Evolutionary conservation across 768 basidiomycete genomes (phyloP).

Genomic region (Pleurotus cornucopiae): DNA sequence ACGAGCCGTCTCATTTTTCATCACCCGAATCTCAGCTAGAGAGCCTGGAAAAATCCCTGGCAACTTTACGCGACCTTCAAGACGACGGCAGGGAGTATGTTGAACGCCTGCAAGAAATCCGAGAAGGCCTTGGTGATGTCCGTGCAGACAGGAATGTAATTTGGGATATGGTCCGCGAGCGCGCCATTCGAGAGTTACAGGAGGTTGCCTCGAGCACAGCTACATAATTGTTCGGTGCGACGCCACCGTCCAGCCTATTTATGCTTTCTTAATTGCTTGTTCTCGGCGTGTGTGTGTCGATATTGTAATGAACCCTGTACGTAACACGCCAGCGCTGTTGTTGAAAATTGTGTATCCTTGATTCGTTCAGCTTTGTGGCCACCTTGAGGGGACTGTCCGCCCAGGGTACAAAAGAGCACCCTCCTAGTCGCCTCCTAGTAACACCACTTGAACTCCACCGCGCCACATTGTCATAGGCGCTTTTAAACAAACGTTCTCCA

Average conservation of each 20-base stretch:
- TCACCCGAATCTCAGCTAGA: conserved; percentile 65
- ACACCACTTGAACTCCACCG: background rate
- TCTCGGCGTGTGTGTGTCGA: no score
- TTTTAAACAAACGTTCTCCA: background rate
- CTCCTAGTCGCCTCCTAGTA: background rate
- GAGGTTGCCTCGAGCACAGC: conserved; percentile 48
- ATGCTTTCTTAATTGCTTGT: no score
- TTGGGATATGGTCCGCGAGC: conserved; percentile 74
- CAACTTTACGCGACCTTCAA: conserved; percentile 72
- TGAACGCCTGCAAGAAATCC: conserved; percentile 78
- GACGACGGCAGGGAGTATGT: conserved; percentile 87
- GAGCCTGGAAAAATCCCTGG: conserved; percentile 69
- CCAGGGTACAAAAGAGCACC: no score
- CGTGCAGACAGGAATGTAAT: conserved; percentile 66
- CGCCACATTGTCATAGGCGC: background rate
- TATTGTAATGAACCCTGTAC: no score
- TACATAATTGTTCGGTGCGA: no score
- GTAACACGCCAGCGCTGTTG: no score
- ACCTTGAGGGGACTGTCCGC: no score
- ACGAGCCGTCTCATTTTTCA: conserved; percentile 61
- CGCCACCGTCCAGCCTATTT: no score
- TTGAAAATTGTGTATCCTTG: no score
- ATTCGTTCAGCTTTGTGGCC: no score
- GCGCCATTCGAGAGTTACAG: conserved; percentile 71
- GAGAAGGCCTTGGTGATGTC: conserved; percentile 76